Evolutionary conservation across 2,329 filamentous ascomycete genomes (phyloP), one percentile per base, ranked within the genome.

Genomic region (Monosporascus sp.): DNA sequence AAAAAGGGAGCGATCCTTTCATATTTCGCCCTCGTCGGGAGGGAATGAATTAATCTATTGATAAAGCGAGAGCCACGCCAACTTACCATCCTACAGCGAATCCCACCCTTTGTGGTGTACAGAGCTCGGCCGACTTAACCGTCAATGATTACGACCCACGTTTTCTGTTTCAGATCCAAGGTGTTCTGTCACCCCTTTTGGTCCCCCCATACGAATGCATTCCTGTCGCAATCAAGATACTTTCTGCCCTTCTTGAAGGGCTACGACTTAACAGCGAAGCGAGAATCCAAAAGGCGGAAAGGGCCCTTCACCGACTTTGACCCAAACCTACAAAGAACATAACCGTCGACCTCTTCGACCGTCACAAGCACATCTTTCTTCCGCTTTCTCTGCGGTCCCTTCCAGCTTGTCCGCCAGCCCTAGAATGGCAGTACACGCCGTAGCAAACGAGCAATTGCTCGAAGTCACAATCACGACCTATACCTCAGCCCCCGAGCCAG

Each of bases 401-500:
- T 37, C n/a, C 20, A 35, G 17, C 43, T 11, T 31, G 15, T 20
- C 31, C 25, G 55, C 48, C 49, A 54, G 14, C 5, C 24, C 24
- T 14, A 46, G 48, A 43, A 68, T 68, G 65, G 54, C 63, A 38
- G 48, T 50, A 17, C 50, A 58, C 49, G 47, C 56, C 20, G 53
- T 57, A 46, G 44, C 55, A 38, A 58, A 58, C 51, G 63, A 68
- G 27, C 47, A 52, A 24, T 49, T 61, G 15, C 48, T 63, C 51
- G 63, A 67, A 44, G 58, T 66, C 25, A 56, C 57, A 14, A 53
- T 63, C 37, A 52, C 59, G 31, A 46, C 61, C 14, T 52, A 66
- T 27, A 15, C 43, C 38, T 58, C 65, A 6, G 63, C 67, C 0
- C 63, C 65, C 5, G 69, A 72, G 37, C 62, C 66, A 7, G 69